phyloP scores from a whole-genome alignment of 1,284 basidiomycete species.

The Termitomyces sp. region DNA sequence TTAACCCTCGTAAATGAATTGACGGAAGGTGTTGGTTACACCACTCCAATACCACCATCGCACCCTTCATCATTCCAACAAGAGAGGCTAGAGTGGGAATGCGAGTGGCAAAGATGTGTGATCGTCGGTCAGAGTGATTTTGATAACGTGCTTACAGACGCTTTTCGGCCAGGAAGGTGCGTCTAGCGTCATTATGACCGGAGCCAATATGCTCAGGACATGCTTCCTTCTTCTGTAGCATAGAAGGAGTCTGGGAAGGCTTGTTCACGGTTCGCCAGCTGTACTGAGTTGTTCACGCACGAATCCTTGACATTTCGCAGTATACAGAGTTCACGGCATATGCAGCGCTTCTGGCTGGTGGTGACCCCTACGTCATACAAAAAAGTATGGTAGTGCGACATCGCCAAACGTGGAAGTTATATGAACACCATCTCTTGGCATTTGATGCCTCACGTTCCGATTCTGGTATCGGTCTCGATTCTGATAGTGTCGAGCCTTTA shows the following conservation, averaged over 20 bases:
- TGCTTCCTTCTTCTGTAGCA: constrained; percentile 28
- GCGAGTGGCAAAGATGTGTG: constrained; percentile 56
- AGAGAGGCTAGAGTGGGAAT: constrained; percentile 44
- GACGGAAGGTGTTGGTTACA: constrained; percentile 26
- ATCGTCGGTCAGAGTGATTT: constrained; percentile 31
- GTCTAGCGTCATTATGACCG: background rate
- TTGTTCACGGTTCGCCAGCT: constrained; percentile 54
- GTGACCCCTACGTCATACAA: constrained; percentile 49
- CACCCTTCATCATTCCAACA: constrained; percentile 26
- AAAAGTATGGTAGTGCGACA: constrained; percentile 59
- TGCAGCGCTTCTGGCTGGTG: constrained; percentile 57
- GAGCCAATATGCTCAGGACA: background rate
- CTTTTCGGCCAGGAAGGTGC: constrained; percentile 53
- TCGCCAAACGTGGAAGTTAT: constrained; percentile 72
- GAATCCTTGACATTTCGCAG: constrained; percentile 29
- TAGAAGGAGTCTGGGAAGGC: constrained; percentile 75
- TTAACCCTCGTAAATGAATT: constrained; percentile 48
- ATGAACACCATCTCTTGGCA: constrained; percentile 57
- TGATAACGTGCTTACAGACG: constrained; percentile 31
- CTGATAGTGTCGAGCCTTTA: constrained; percentile 32
- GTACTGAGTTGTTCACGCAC: background rate
- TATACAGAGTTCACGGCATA: constrained; percentile 73
- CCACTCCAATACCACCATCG: constrained; percentile 34
- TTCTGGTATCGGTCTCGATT: constrained; percentile 26
- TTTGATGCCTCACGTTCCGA: constrained; percentile 23